Evolutionary conservation across 2,329 filamentous ascomycete genomes (phyloP).

Genomic region (Drechslerella dactyloides): DNA sequence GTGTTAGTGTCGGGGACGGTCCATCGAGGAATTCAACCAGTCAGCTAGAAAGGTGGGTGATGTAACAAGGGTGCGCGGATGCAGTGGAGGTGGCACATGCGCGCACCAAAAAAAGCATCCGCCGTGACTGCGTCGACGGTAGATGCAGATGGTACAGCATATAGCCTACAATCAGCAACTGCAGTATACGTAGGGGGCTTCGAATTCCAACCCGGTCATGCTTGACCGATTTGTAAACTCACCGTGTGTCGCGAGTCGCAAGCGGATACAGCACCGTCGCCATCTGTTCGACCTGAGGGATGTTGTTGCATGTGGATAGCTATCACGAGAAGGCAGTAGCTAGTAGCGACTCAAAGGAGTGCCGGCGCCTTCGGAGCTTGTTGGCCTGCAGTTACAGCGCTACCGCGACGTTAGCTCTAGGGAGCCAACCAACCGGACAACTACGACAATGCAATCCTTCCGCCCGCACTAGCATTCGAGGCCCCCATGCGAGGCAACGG

Average conservation of each 20-base stretch:
- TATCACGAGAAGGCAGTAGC: no score
- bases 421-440: background rate
- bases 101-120: background rate
- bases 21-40: background rate
- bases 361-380: background rate
- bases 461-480: background rate
- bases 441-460: background rate
- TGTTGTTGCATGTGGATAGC: background rate
- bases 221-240: background rate
- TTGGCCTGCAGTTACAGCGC: background rate
- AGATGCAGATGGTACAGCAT: background rate
- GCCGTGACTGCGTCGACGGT: background rate
- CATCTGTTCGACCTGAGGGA: background rate
- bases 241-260: background rate
- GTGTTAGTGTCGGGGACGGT: background rate
- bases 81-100: background rate
- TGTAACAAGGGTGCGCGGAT: background rate
- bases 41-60: background rate
- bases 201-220: background rate
- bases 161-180: no score
- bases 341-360: background rate
- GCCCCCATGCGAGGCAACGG: background rate
- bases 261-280: background rate
- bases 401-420: background rate
- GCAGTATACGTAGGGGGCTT: no score